Base-by-base conservation (phyloP, 352 stramenopile species). In the Phytophthora citricola region DNA sequence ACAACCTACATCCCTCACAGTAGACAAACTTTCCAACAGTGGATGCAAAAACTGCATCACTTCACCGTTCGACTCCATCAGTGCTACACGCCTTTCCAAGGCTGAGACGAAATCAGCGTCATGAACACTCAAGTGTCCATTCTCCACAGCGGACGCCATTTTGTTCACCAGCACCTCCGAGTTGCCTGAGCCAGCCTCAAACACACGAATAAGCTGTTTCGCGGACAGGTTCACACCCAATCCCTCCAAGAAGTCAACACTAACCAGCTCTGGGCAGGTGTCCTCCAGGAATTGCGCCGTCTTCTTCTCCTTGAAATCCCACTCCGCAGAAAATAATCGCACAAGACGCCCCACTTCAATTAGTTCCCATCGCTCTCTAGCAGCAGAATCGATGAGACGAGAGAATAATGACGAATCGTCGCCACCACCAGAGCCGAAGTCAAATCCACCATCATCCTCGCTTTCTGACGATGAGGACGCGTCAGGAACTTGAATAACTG, bases 241-340 rank as follows among this genome's bases (percentile, higher is more conserved):
- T 4, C 88, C 88, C 71, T 95, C 88, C 4, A 95, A 59, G 44
- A 95, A 95, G n/a, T 95, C 88, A 10, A 92, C 83, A 46, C 77
- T 92, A 40, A 96, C 88, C 9, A 96, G 78, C 58, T 96, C 88
- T 4, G 88, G 82, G 36, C 86, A 96, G 24, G 69, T 81, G 11
- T 70, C 65, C 0, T 61, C 63, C 24, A 96, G 45, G 52, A 96
- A 96, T 6, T 53, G 63, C 5, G 81, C 76, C 3, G 88, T 95
- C 32, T 80, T 85, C 39, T 78, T 73, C 43, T 64, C 71, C 17
- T 89, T 78, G 24, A 84, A 75, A 11, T 26, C 15, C 83, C 87
- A 95, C 27, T 75, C 58, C 0, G 76, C 66, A 14, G 85, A 75
- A 74, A 95, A 94, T n/a, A 95, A 68, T 10, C 84, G 85, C 47